Evolutionary conservation across 106 monocot genomes (phyloP).

Genomic region (Dendrobium officinale): DNA sequence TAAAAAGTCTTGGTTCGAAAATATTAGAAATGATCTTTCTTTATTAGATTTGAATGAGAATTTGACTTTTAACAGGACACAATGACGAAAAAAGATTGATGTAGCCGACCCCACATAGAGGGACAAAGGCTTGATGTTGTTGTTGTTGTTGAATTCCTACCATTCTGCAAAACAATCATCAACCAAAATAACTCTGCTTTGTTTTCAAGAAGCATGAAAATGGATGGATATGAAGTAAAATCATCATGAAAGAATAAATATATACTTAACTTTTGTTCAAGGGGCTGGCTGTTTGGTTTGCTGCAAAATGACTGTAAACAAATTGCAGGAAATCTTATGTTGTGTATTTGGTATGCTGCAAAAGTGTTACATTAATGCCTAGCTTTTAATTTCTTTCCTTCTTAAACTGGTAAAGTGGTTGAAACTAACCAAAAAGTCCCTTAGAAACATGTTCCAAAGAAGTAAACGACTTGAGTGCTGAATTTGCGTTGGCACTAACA

Average conservation of each 20-base stretch:
- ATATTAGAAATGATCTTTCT: no score
- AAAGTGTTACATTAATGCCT: background rate
- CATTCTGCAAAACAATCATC: background rate
- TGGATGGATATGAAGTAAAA: background rate
- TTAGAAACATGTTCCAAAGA: no score
- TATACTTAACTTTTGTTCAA: background rate
- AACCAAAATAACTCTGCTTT: background rate
- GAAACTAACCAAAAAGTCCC: no score
- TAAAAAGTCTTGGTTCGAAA: no score
- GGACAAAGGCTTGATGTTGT: no score
- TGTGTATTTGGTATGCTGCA: background rate
- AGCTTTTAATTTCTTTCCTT: background rate
- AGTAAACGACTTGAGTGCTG: no score
- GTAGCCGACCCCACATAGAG: no score
- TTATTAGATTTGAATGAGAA: no score
- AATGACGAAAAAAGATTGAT: no score
- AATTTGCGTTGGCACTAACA: background rate
- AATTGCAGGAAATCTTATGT: background rate
- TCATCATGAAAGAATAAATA: background rate
- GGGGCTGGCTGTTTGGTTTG: background rate
- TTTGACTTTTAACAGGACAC: no score
- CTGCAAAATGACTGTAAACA: background rate
- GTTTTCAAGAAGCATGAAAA: background rate
- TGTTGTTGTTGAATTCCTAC: background rate
- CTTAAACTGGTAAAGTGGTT: background rate